Conservation (phyloP, 2,329 filamentous ascomycete genomes). For the Magnaporthiopsis incrustans region DNA sequence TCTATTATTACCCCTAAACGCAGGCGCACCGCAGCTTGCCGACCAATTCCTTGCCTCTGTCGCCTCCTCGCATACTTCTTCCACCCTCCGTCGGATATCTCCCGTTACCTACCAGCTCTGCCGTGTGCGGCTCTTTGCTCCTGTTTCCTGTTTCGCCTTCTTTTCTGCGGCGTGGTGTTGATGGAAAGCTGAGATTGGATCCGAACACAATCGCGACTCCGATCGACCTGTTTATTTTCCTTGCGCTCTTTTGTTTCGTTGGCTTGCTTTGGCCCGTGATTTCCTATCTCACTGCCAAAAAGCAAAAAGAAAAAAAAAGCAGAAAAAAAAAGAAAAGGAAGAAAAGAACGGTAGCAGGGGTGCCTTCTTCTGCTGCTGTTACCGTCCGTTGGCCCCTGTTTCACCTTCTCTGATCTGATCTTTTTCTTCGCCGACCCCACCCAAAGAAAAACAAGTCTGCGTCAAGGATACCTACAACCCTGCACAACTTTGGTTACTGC, state of each 20-base stretch:
- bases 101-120: background rate
- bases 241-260: background rate
- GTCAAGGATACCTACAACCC: background rate
- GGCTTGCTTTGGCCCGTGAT: background rate
- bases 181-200: background rate
- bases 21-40: background rate
- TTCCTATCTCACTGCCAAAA: background rate
- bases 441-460: background rate
- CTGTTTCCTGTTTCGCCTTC: background rate
- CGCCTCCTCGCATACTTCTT: background rate
- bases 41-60: background rate
- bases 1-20: background rate
- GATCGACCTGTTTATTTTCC: background rate
- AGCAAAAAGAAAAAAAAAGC: background rate
- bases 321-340: too few relatives aligned
- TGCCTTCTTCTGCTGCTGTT: background rate
- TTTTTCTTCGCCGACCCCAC: background rate
- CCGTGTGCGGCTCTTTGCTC: background rate
- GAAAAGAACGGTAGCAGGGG: background rate
- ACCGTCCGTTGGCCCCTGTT: background rate
- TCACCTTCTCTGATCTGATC: background rate
- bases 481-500: background rate
- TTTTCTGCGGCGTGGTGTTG: background rate
- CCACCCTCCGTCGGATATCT: background rate
- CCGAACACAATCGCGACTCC: background rate